These are phyloP conservation scores for Leishmania tarentolae DNA, from an alignment of 208 protist genomes.

Conservation along the genomic window DNA sequence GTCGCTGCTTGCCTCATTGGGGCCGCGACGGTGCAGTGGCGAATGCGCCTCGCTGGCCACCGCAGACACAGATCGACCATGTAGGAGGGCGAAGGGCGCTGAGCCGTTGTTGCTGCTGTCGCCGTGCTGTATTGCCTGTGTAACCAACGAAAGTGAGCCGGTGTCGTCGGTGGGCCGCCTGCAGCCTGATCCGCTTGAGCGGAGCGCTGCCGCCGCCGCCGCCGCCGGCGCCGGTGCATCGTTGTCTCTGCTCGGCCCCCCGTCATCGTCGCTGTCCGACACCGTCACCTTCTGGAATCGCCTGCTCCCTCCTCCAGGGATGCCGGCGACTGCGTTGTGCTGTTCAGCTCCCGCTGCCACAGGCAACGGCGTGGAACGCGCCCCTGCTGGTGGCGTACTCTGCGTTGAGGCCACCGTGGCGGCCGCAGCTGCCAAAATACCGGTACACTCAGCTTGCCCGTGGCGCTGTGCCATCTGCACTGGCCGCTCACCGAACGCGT, in stretches of 20 bases:
- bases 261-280: conserved; percentile 34
- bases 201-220: neutral
- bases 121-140: neutral
- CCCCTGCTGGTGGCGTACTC: neutral
- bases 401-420: neutral
- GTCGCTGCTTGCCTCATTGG: neutral
- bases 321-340: neutral
- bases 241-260: neutral
- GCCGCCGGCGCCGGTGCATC: neutral
- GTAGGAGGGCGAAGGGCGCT: neutral
- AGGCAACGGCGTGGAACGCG: neutral
- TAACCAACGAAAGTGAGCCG: neutral
- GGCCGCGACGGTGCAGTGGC: neutral
- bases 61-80: neutral
- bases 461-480: conserved; percentile 32
- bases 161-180: neutral
- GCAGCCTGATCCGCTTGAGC: neutral
- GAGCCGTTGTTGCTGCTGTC: neutral
- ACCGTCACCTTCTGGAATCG: conserved; percentile 23
- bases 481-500: conserved; percentile 42
- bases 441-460: conserved; percentile 13
- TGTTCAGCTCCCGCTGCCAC: neutral
- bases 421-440: conserved; percentile 9
- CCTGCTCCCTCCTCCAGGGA: neutral
- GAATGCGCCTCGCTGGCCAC: neutral